Percentiles rank a stretch among this genome's conserved stretches.
phyloP scores from a whole-genome alignment of 164 flowering plant genomes.

The Pachysandra terminalis region DNA sequence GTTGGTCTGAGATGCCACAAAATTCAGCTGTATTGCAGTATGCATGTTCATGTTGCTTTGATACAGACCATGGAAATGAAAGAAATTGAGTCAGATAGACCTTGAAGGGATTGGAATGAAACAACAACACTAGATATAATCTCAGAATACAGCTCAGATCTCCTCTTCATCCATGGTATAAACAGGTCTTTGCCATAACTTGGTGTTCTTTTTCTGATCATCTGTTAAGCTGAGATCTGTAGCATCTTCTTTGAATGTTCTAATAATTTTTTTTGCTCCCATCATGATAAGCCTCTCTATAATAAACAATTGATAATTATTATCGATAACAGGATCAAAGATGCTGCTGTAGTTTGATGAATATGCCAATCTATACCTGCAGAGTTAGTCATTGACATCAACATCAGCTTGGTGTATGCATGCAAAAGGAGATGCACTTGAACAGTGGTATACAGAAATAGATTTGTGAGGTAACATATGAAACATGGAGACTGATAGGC shows the following conservation, averaged over 20 bases:
- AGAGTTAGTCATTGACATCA: constrained; percentile 6
- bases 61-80: neutral
- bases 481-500: no score
- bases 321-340: constrained; percentile 75
- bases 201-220: constrained; percentile 93
- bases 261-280: constrained; percentile 80
- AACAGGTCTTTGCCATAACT: constrained; percentile 83
- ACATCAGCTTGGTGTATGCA: neutral
- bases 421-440: neutral
- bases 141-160: constrained; percentile 25
- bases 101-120: neutral
- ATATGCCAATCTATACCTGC: constrained; percentile 90
- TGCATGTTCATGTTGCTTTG: no score
- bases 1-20: no score
- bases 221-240: constrained; percentile 82
- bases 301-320: constrained; percentile 94
- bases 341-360: constrained; percentile 80
- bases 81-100: neutral
- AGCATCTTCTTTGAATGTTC: constrained; percentile 73
- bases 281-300: constrained; percentile 77
- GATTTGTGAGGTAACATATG: no score
- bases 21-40: no score
- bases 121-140: neutral
- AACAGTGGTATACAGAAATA: no score
- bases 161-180: constrained; percentile 51